A percentile compares a stretch with the other conserved stretches of the same genome.
These are phyloP conservation scores for Candida insectorum DNA, from an alignment of 805 yeast species.

Conservation along the genomic window DNA sequence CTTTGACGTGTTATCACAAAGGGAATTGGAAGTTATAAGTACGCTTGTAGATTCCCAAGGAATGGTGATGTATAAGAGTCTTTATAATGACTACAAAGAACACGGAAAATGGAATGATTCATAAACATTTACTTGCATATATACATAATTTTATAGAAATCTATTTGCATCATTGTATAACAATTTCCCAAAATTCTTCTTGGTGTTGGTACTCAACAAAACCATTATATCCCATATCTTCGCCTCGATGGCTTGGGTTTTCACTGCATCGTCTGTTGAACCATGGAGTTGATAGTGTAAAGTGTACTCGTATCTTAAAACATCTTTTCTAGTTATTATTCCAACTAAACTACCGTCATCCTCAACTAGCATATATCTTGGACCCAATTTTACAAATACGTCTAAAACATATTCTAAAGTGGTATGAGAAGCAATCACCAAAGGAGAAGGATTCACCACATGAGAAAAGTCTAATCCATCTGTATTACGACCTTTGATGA, in stretches of 20 bases:
- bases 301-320: conserved; percentile 58
- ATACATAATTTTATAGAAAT: conserved; percentile 13
- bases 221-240: conserved; percentile 34
- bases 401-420: conserved; percentile 62
- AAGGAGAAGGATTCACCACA: conserved; percentile 54
- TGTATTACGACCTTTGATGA: conserved; percentile 3
- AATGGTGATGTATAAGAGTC: conserved; percentile 58
- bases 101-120: conserved; percentile 77
- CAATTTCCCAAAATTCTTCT: conserved; percentile 26
- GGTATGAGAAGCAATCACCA: conserved; percentile 51
- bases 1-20: conserved; percentile 65
- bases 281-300: conserved; percentile 18
- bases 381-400: conserved; percentile 76
- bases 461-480: conserved; percentile 13
- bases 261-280: conserved; percentile 12
- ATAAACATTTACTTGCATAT: neutral
- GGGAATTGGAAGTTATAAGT: conserved; percentile 62
- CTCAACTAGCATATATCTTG: conserved; percentile 67
- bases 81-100: conserved; percentile 71
- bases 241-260: conserved; percentile 23
- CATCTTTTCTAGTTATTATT: conserved; percentile 79
- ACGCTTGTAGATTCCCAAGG: conserved; percentile 68
- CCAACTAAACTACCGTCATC: conserved; percentile 64
- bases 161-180: conserved; percentile 28
- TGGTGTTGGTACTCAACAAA: conserved; percentile 14